phyloP scores from a whole-genome alignment of 768 basidiomycete genomes.

The Xerocomellus dryophilus region DNA sequence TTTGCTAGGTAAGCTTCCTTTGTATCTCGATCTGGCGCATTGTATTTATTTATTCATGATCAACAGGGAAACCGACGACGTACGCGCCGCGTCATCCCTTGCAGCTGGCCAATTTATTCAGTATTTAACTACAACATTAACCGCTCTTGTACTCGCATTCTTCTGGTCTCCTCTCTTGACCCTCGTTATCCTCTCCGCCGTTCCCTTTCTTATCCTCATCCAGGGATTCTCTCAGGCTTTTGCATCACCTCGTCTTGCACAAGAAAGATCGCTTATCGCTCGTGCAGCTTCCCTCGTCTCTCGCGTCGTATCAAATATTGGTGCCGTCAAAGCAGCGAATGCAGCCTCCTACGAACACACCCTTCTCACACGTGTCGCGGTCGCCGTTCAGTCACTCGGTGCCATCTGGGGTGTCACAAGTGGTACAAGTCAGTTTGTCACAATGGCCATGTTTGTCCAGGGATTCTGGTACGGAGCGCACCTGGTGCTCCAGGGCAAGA shows the following conservation, averaged over 20 bases:
- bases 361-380: constrained; percentile 43
- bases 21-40: background rate
- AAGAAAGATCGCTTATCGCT: constrained; percentile 65
- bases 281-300: constrained; percentile 78
- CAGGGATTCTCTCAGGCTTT: constrained; percentile 72
- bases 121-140: constrained; percentile 73
- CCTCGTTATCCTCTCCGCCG: constrained; percentile 86
- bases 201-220: constrained; percentile 77
- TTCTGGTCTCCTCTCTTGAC: constrained; percentile 77
- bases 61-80: constrained; percentile 93
- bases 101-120: constrained; percentile 77
- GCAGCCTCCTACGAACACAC: constrained; percentile 58
- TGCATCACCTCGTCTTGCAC: constrained; percentile 61
- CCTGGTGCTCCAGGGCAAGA: constrained; percentile 75
- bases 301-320: constrained; percentile 69
- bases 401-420: constrained; percentile 73
- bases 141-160: constrained; percentile 82
- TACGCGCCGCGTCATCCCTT: constrained; percentile 79
- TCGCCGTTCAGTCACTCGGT: constrained; percentile 52
- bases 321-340: constrained; percentile 93
- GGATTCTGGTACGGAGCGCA: constrained; percentile 95
- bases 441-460: constrained; percentile 92
- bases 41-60: constrained; percentile 9
- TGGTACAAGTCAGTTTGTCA: constrained; percentile 72
- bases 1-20: constrained; percentile 63